These are phyloP conservation scores for Clonostachys solani DNA, from an alignment of 2,329 filamentous ascomycete genomes.

Conservation along the genomic window DNA sequence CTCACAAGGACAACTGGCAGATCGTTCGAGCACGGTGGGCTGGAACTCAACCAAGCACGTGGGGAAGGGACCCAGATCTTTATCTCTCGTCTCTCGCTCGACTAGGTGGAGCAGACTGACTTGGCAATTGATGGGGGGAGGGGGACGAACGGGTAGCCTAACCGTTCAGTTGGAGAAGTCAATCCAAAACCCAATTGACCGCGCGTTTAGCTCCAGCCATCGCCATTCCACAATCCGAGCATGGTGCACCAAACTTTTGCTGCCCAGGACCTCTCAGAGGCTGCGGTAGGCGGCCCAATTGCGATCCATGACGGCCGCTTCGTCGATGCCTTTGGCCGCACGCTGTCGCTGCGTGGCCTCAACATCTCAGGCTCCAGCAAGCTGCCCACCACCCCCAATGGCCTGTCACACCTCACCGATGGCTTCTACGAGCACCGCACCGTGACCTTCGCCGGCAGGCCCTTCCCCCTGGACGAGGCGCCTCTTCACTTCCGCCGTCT, in stretches of 20 bases:
- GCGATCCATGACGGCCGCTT: slow-evolving; percentile 20
- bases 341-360: slow-evolving; percentile 31
- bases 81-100: no score
- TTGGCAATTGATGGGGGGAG: no score
- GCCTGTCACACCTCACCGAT: slow-evolving; percentile 29
- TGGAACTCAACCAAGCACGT: no score
- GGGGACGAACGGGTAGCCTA: no score
- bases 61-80: no score
- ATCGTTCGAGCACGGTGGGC: no score
- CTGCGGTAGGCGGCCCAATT: slow-evolving; percentile 23
- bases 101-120: no score
- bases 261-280: slow-evolving; percentile 26
- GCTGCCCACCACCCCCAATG: slow-evolving; percentile 27
- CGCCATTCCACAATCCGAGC: no score
- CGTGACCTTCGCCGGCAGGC: slow-evolving; percentile 30
- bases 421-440: slow-evolving; percentile 32
- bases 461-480: slow-evolving; percentile 30
- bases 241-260: not conserved
- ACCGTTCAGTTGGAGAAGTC: no score
- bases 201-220: no score
- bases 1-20: no score
- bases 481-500: slow-evolving; percentile 30
- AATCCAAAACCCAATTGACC: no score
- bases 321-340: slow-evolving; percentile 27
- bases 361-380: slow-evolving; percentile 36